These are phyloP conservation scores for Claviceps sp. DNA, from an alignment of 2,329 filamentous ascomycete species.

Conservation along the genomic window DNA sequence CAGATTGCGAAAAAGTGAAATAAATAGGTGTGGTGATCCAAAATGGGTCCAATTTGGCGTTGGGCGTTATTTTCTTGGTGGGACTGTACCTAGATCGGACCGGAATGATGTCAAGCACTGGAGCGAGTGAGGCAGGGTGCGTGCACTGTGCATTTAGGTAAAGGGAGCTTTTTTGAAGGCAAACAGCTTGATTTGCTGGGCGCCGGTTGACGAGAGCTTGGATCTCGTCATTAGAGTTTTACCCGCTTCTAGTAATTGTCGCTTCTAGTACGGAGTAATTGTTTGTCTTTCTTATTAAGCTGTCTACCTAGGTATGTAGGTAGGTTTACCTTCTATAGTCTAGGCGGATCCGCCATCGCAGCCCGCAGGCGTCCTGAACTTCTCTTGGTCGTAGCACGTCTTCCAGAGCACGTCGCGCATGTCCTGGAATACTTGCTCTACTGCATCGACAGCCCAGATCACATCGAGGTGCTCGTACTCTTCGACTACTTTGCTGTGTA, in stretches of 20 bases:
- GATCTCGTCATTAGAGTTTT: too few species aligned
- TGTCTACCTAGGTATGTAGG: neutral
- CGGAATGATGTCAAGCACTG: too few species aligned
- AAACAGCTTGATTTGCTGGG: neutral
- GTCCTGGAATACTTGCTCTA: conserved; percentile 71
- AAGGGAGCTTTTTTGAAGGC: neutral
- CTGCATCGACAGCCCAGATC: conserved; percentile 83
- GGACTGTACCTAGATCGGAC: neutral
- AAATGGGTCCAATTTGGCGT: too few species aligned
- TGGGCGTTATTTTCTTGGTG: too few species aligned
- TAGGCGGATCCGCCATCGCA: conserved; percentile 31
- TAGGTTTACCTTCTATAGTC: neutral
- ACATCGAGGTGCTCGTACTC: conserved; percentile 92
- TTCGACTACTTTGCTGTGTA: conserved; percentile 70
- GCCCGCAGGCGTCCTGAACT: conserved; percentile 50
- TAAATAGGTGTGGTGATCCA: too few species aligned
- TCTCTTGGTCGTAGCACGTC: conserved; percentile 43
- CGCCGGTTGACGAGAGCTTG: too few species aligned
- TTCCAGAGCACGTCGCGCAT: conserved; percentile 74
- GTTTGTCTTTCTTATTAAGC: too few species aligned
- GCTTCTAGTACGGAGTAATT: too few species aligned
- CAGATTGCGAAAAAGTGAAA: too few species aligned
- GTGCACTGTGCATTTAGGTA: neutral
- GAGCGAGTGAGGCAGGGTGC: neutral
- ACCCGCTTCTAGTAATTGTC: too few species aligned